Conservation (phyloP, 106 monocot genomes). For the Apostasia shenzhenica region DNA sequence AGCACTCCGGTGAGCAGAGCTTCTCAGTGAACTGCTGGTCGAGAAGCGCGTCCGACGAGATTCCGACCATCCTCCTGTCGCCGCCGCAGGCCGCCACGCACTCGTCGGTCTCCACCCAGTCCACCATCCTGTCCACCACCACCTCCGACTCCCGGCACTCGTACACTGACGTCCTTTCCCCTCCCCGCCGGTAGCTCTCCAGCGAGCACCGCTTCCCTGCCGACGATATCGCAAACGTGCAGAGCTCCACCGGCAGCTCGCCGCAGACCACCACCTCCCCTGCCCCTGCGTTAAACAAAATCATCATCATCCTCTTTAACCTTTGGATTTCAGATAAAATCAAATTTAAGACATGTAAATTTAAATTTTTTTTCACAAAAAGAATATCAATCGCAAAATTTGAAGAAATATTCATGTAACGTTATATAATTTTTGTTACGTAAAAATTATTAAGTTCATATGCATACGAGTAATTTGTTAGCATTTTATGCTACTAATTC, state of each 20-base stretch:
- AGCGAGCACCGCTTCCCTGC: conserved; percentile 55
- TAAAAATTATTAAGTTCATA: no score
- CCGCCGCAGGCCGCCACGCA: conserved; percentile 68
- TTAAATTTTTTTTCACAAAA: no score
- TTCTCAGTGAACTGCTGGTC: conserved; percentile 33
- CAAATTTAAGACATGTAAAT: no score
- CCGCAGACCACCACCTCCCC: conserved; percentile 49
- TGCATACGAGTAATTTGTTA: no score
- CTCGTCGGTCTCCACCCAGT: conserved; percentile 63
- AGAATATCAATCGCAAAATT: no score
- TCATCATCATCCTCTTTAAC: not conserved
- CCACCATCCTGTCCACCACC: conserved; percentile 33
- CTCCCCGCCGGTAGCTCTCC: conserved; percentile 35
- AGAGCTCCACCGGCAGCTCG: conserved; percentile 58
- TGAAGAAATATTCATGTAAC: no score
- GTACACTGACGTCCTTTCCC: conserved; percentile 21
- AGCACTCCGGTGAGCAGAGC: conserved; percentile 61
- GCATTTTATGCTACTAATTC: no score
- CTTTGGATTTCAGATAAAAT: no score
- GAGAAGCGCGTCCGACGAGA: conserved; percentile 60
- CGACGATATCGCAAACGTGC: conserved; percentile 72
- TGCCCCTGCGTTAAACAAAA: not conserved
- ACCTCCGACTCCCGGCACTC: conserved; percentile 68
- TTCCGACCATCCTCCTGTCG: conserved; percentile 44
- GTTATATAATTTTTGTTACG: no score